Base-by-base conservation (phyloP, 2,329 filamentous ascomycete genomes). In the Periconia digitata region DNA sequence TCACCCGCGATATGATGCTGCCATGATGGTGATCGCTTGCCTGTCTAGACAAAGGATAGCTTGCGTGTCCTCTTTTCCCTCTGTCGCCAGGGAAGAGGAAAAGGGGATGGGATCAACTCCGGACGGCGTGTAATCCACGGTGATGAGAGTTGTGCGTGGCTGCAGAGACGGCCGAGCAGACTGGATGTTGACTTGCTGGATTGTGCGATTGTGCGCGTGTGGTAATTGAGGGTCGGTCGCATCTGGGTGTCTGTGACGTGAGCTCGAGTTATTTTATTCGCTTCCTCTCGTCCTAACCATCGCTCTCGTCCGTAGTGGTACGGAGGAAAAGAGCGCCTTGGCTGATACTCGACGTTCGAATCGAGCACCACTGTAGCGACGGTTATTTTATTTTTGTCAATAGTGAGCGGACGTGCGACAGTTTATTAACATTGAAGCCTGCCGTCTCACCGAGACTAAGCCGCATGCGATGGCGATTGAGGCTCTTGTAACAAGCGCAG, bases 311-410 rank as follows among this genome's bases (percentile, higher is more conserved):
- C 27, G 10, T 10, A 15, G 27, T 32, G n/a, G 27, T 32, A 32
- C 27, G 27, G 27, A 15, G 27, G n/a, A 32, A 32, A 32, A 6
- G 27, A 3, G 27, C 27, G 27, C 4, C 3, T 32, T 32, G n/a
- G 3, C 4, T 32, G 27, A 32, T 15, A 32, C 12, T 13, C 10
- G 10, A 13, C n/a, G 27, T 10, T 32, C 27, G 27, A 32, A 32
- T 13, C 10, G 8, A 39, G 46, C 44, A 35, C 38, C n/a, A n/a
- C n/a, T n/a, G n/a, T 40, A 49, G 47, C 47, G 42, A 49, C 37
- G 23, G 41, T 49, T n/a, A n/a, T n/a, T 46, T 32, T 32, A 47
- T 51, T 51, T 47, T 47, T 47, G 45, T 47, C 45, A 8, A 35
- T 47, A 43, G 24, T 36, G 10, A 37, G 46, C 20, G 43, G 42